Percentiles rank a stretch among this genome's conserved stretches.
phyloP scores from a whole-genome alignment of 495 filamentous ascomycete genomes.

The Astrothelium macrocarpum region DNA sequence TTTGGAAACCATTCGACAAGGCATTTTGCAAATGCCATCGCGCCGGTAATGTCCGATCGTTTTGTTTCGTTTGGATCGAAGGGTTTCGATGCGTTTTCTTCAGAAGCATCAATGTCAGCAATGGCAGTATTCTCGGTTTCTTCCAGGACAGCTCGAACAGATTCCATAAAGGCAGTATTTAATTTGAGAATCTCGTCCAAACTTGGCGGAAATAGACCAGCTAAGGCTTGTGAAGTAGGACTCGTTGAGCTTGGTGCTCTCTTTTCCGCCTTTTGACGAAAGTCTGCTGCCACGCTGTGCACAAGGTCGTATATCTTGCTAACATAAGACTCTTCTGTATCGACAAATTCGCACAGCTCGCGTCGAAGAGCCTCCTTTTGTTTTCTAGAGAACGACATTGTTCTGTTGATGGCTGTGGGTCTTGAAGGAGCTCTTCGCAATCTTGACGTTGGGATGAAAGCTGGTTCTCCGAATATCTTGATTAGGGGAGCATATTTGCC shows the following conservation, averaged over 20 bases:
- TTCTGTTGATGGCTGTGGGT: slow-evolving; percentile 65
- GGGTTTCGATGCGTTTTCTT: slow-evolving; percentile 15
- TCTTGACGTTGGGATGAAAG: slow-evolving; percentile 82
- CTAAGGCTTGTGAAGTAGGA: slow-evolving; percentile 60
- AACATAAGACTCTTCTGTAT: slow-evolving; percentile 92
- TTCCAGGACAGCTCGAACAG: slow-evolving; percentile 65
- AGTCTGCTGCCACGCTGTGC: slow-evolving; percentile 62
- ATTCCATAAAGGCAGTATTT: slow-evolving; percentile 67
- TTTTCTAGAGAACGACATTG: slow-evolving; percentile 60
- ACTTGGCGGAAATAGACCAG: slow-evolving; percentile 69
- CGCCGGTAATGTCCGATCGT: slow-evolving; percentile 43
- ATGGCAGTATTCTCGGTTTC: slow-evolving; percentile 71
- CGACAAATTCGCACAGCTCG: slow-evolving; percentile 83
- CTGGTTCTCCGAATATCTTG: slow-evolving; percentile 64
- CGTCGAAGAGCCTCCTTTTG: slow-evolving; percentile 76
- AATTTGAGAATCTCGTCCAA: slow-evolving; percentile 66
- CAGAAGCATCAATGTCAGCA: slow-evolving; percentile 31
- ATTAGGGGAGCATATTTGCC: slow-evolving; percentile 64
- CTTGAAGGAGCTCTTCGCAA: slow-evolving; percentile 80
- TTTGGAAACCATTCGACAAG: slow-evolving; percentile 83
- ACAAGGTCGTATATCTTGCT: slow-evolving; percentile 73
- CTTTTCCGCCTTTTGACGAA: slow-evolving; percentile 54
- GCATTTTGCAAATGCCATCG: slow-evolving; percentile 61
- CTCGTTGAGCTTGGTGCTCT: slow-evolving; percentile 53
- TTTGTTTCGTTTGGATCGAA: slow-evolving; percentile 15